Base-by-base conservation (phyloP, 495 filamentous ascomycete species). In the Diplogelasinospora grovesii region DNA sequence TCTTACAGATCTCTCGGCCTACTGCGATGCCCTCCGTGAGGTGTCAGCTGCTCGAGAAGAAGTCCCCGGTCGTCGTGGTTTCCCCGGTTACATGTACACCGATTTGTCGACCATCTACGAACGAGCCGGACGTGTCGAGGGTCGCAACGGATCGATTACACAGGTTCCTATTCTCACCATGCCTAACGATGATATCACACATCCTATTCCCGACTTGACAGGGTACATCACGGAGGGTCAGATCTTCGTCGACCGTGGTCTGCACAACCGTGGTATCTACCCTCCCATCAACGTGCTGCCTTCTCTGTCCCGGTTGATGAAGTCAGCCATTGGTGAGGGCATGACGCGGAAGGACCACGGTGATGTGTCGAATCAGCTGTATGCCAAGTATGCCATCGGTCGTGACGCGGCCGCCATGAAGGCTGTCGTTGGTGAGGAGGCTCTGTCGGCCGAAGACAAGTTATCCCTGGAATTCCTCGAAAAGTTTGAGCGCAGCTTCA, bases 71-170 rank as follows among this genome's bases (percentile, higher is more conserved):
- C 90, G 93, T 65, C 89, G 93, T 77, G 93, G 93, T 73, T 99
- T 94, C 72, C 93, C 93, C 36, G 93, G 93, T 87, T 99, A 99
- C 75, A 99, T 99, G 93, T 99, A 99, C 74, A 99, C 93, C 41
- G 93, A 99, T 81, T 84, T 99, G 78, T 95, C 93, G 34, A 99
- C 93, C 53, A 92, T 99, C 54, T 99, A 99, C 71, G 93, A 99
- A 66, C 88, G 93, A 71, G 93, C 93, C 56, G 93, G 93, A 54
- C 93, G 93, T 81, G 93, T 99, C 21, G 76, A 93, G 59, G 93
- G 93, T 45, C 86, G 93, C 47, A 95, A 96, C 58, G 93, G 93
- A 35, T 96, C 90, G 36, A 99, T 99, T 60, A 99, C 92, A 22
- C 92, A 99, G 64, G 96, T 99, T 52, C 92, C 92, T 36, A 99